These are phyloP conservation scores for Corinectria fuckeliana DNA, from an alignment of 2,329 filamentous ascomycete genomes.

Conservation along the genomic window DNA sequence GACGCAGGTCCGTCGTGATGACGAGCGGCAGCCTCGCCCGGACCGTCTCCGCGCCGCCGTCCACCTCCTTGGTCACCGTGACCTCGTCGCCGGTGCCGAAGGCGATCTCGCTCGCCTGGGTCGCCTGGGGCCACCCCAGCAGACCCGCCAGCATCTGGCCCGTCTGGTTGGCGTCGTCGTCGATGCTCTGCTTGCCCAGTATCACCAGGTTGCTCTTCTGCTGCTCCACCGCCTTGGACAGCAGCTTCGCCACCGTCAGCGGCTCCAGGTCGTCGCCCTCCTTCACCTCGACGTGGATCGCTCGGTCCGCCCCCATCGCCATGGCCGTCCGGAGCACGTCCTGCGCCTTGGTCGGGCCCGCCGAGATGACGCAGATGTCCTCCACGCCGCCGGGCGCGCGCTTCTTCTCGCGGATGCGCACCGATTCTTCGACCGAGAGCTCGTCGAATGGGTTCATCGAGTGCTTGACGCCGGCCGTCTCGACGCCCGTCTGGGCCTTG, in stretches of 20 bases:
- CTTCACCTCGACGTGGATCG: slow-evolving; percentile 82
- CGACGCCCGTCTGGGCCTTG: slow-evolving; percentile 82
- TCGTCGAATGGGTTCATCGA: slow-evolving; percentile 99
- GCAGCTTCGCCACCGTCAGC: slow-evolving; percentile 88
- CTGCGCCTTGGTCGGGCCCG: slow-evolving; percentile 84
- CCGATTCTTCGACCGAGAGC: slow-evolving; percentile 94
- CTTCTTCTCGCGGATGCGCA: slow-evolving; percentile 91
- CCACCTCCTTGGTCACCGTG: slow-evolving; percentile 88
- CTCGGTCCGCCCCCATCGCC: slow-evolving; percentile 97
- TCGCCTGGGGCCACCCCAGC: slow-evolving; percentile 92
- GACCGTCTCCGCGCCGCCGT: slow-evolving; percentile 92
- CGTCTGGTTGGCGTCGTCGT: slow-evolving; percentile 94
- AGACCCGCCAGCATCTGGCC: slow-evolving; percentile 97
- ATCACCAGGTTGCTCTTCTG: slow-evolving; percentile 92
- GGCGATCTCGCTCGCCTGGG: slow-evolving; percentile 85
- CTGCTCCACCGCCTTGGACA: slow-evolving; percentile 78
- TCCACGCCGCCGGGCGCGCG: slow-evolving; percentile 75
- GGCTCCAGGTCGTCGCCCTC: slow-evolving; percentile 84
- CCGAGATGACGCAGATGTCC: slow-evolving; percentile 89
- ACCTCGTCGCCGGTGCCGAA: slow-evolving; percentile 74
- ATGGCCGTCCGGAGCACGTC: slow-evolving; percentile 95
- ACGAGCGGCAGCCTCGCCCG: slow-evolving; percentile 86
- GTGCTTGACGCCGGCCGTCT: slow-evolving; percentile 93
- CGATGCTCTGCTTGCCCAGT: slow-evolving; percentile 97
- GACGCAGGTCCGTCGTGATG: slow-evolving; percentile 89